phyloP scores from a whole-genome alignment of 1,284 basidiomycete genomes.

The Sporisorium scitamineum region DNA sequence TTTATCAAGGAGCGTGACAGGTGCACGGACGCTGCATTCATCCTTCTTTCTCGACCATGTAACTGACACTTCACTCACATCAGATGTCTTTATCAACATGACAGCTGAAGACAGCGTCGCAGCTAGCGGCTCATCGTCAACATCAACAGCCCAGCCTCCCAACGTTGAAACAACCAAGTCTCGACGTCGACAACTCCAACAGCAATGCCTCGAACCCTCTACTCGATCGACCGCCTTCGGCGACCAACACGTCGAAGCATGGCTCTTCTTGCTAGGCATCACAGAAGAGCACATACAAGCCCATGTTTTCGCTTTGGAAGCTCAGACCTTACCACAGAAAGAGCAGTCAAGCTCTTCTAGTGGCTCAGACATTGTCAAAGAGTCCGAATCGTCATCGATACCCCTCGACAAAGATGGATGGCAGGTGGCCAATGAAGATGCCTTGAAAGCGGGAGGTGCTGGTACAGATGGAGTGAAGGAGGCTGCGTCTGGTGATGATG shows the following conservation, averaged over 20 bases:
- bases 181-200: conserved; percentile 19
- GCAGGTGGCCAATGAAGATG: conserved; percentile 33
- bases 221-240: background rate
- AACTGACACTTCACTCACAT: background rate
- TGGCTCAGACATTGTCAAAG: background rate
- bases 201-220: conserved; percentile 15
- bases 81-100: background rate
- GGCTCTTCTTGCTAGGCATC: conserved; percentile 26
- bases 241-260: conserved; percentile 8
- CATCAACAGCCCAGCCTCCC: background rate
- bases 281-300: conserved; percentile 5
- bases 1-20: background rate
- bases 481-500: conserved; percentile 3
- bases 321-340: background rate
- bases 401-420: conserved; percentile 48
- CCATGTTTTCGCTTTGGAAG: background rate
- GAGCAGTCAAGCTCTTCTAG: background rate
- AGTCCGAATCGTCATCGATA: conserved; percentile 9
- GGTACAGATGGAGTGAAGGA: background rate
- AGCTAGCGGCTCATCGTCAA: background rate
- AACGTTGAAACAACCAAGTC: background rate
- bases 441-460: background rate
- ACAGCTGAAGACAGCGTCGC: background rate
- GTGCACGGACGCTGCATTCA: background rate
- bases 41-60: background rate